Conservation (phyloP, 2,329 filamentous ascomycete genomes). For the Daldinia sp. region DNA sequence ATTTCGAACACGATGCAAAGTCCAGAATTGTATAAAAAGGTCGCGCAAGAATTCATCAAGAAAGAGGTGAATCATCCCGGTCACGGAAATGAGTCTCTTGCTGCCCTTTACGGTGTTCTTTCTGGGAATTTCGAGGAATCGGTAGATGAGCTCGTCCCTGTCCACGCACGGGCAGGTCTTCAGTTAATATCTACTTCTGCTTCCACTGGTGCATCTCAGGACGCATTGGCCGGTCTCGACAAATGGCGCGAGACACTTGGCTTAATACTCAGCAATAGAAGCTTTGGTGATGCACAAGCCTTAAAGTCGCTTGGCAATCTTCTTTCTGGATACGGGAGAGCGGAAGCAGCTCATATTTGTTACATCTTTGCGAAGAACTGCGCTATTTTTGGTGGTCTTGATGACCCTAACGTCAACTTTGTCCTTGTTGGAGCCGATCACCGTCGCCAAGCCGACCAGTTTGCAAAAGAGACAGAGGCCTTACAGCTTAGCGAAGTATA, state of each 20-base stretch:
- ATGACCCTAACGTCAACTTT: conserved; percentile 81
- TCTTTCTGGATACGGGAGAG: conserved; percentile 82
- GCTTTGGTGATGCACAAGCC: conserved; percentile 77
- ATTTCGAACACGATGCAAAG: conserved; percentile 78
- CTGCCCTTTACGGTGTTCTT: conserved; percentile 91
- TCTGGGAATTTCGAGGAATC: conserved; percentile 95
- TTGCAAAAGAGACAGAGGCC: conserved; percentile 82
- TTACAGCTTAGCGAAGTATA: conserved; percentile 96
- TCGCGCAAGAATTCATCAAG: conserved; percentile 93
- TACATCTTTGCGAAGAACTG: conserved; percentile 82
- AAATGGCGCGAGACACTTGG: conserved; percentile 93
- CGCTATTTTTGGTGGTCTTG: conserved; percentile 79
- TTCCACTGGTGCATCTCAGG: conserved; percentile 67
- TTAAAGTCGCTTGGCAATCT: conserved; percentile 83
- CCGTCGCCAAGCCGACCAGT: conserved; percentile 71
- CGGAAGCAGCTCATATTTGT: conserved; percentile 93
- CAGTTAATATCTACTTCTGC: conserved; percentile 85
- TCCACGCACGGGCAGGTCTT: conserved; percentile 88
- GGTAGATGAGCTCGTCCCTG: conserved; percentile 92
- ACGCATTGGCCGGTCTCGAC: conserved; percentile 84
- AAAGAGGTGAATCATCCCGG: conserved; percentile 89
- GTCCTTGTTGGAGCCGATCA: conserved; percentile 89
- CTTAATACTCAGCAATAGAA: conserved; percentile 88
- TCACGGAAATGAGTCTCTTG: conserved; percentile 84
- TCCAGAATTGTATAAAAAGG: conserved; percentile 86